Evolutionary conservation across 2,329 filamentous ascomycete species (phyloP).

Genomic region (Colletotrichum chlorophyti): DNA sequence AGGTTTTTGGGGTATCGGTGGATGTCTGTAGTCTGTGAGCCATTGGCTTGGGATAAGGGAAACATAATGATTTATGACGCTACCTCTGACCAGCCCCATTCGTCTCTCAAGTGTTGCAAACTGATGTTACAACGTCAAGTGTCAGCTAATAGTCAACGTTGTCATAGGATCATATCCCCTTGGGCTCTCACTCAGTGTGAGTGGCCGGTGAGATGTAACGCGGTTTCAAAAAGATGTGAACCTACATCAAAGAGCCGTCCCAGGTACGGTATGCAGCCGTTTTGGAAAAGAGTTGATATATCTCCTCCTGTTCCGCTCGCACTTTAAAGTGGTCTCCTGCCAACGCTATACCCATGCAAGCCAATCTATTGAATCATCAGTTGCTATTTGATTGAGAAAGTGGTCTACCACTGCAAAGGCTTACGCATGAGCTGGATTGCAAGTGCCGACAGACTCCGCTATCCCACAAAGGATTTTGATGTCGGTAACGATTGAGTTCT

Average conservation of each 20-base stretch:
- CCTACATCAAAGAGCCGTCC: constrained; percentile 4
- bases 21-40: too few species aligned
- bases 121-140: background rate
- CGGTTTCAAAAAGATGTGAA: too few species aligned
- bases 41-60: too few species aligned
- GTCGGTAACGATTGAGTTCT: constrained; percentile 4
- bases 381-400: background rate
- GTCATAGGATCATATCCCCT: background rate
- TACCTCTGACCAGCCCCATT: constrained; percentile 7
- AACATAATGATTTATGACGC: background rate
- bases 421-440: constrained; percentile 7
- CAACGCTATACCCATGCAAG: constrained; percentile 37
- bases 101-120: constrained; percentile 3
- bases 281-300: constrained; percentile 41
- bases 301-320: constrained; percentile 42
- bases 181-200: too few species aligned
- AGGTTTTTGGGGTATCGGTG: background rate
- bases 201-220: too few species aligned
- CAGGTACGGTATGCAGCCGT: constrained; percentile 29
- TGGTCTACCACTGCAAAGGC: background rate
- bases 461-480: constrained; percentile 7
- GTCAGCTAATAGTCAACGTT: background rate
- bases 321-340: constrained; percentile 45
- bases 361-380: constrained; percentile 28
- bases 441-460: background rate